phyloP scores from a whole-genome alignment of 2,329 filamentous ascomycete species.

The Pyrenochaeta sp. region DNA sequence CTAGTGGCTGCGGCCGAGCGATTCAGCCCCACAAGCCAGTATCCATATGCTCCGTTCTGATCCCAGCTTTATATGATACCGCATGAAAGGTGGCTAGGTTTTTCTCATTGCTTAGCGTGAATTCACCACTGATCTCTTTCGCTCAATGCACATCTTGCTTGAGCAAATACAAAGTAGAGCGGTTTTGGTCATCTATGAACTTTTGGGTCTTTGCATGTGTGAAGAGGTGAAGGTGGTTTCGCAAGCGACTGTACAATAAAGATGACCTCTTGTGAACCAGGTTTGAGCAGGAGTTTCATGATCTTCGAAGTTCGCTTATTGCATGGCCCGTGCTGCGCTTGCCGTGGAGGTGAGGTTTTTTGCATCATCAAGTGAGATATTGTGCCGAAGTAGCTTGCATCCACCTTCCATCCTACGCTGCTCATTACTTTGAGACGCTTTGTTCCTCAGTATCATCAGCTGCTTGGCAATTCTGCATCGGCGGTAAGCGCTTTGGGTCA shows the following conservation, averaged over 20 bases:
- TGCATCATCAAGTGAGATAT: neutral
- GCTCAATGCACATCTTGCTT: neutral
- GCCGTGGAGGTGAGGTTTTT: neutral
- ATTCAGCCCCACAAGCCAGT: constrained; percentile 4
- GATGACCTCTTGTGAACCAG: neutral
- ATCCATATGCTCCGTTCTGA: constrained; percentile 1
- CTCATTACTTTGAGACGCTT: neutral
- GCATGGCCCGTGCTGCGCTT: neutral
- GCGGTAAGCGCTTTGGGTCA: neutral
- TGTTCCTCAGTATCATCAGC: constrained; percentile 1
- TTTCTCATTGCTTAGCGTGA: neutral
- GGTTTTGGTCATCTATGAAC: neutral
- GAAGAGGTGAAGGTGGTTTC: no score
- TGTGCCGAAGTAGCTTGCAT: neutral
- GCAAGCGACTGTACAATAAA: neutral
- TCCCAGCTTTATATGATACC: constrained; percentile 3
- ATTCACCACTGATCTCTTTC: neutral
- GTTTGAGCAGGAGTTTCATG: neutral
- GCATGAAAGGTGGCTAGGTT: neutral
- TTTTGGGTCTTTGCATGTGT: neutral
- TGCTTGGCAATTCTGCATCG: neutral
- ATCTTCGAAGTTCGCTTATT: neutral
- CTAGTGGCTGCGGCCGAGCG: neutral
- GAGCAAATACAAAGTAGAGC: neutral
- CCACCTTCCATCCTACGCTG: neutral